These are phyloP conservation scores for Pichia phayaonensis DNA, from an alignment of 805 yeast genomes.

Conservation along the genomic window DNA sequence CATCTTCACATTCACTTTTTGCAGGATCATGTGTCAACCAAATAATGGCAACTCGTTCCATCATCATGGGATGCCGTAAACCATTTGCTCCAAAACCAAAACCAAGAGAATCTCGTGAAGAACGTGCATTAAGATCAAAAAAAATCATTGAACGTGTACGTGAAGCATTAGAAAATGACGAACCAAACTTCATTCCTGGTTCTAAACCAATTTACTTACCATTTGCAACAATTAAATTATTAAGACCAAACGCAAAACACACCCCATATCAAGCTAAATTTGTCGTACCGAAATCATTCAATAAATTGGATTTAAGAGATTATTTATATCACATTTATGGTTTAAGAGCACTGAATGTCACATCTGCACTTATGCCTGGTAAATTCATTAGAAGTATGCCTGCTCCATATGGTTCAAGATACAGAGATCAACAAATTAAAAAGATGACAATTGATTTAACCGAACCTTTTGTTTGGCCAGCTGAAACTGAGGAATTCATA, in stretches of 20 bases:
- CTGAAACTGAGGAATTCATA: conserved; percentile 31
- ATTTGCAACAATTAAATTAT: conserved; percentile 66
- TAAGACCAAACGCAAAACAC: conserved; percentile 92
- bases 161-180: conserved; percentile 50
- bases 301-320: conserved; percentile 90
- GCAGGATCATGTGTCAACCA: neutral
- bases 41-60: conserved; percentile 16
- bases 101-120: conserved; percentile 15
- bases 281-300: conserved; percentile 87
- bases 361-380: conserved; percentile 77
- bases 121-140: conserved; percentile 23
- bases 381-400: conserved; percentile 50
- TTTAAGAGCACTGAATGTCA: conserved; percentile 77
- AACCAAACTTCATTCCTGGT: conserved; percentile 81
- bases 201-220: conserved; percentile 75
- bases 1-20: neutral
- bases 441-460: conserved; percentile 96
- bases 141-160: conserved; percentile 23
- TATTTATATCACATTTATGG: conserved; percentile 88
- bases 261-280: conserved; percentile 97
- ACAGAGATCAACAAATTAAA: conserved; percentile 73
- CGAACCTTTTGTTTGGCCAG: conserved; percentile 96
- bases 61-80: conserved; percentile 24
- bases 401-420: conserved; percentile 54
- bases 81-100: conserved; percentile 22